Base-by-base conservation (phyloP, 2,329 filamentous ascomycete species). In the Fusarium albosuccineum region DNA sequence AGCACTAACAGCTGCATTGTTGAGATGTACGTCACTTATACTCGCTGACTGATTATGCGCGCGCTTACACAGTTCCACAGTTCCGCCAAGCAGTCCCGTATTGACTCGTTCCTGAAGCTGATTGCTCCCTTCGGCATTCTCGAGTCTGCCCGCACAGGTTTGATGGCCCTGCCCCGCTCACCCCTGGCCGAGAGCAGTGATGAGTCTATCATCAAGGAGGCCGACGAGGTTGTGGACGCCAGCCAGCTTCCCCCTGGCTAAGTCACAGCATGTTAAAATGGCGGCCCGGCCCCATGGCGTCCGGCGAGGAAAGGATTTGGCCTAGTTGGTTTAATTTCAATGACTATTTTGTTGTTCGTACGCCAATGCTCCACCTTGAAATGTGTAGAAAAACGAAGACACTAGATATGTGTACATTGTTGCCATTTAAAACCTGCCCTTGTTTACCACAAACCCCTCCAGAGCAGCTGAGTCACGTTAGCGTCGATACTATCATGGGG, bases 1-100 rank as follows among this genome's bases (percentile, higher is more conserved):
- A 97, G 94, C 85, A 97, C 93, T 54, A 97, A 93, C 82, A 98
- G 97, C 83, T 98, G 96, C 82, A 98, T 98, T 79, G 94, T 99
- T 62, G 96, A 99, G 82, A 81, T 99, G 92, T 95, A 87, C 87
- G 92, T 87, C 30, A 11, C 26, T 3, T 9, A 54, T 9, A 54
- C 52, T 14, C 29, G 26, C 29, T 27, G 4, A 7, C 34, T 8
- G 16, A 40, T 37, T 22, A 13, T 41, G n/a, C 9, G 22, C 2
- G 16, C 61, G 57, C 74, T 78, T 39, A 80, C 68, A 55, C 53
- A 22, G 16, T 34, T 34, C 30, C 60, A 51, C 72, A 94, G 91
- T 8, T 97, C 94, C 55, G 96, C 96, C 62, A 99, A 99, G 82
- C 94, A 93, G 36, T 88, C 86, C 65, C 91, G 96, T 81, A 97